Conservation (phyloP, 306 rosid species). For the Vachellia pachyceras region DNA sequence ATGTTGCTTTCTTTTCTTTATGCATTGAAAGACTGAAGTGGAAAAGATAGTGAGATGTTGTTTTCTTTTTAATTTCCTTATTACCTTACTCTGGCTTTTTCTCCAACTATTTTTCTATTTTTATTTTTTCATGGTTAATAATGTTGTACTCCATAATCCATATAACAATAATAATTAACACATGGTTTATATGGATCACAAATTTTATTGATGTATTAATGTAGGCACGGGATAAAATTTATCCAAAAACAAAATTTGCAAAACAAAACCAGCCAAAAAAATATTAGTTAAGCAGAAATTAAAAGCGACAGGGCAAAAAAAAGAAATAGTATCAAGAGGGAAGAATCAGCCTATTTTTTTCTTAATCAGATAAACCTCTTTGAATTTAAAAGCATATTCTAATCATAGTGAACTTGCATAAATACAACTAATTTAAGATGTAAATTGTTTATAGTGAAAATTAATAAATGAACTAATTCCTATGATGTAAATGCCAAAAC, state of each 20-base stretch:
- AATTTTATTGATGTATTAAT: too few species aligned
- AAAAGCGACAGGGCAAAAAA: too few species aligned
- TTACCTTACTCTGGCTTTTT: neutral
- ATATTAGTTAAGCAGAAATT: too few species aligned
- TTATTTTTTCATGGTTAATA: neutral
- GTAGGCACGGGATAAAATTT: too few species aligned
- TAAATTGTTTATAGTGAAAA: neutral
- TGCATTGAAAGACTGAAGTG: conserved; percentile 2
- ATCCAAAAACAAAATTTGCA: too few species aligned
- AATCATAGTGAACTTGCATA: too few species aligned
- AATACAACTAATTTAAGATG: neutral
- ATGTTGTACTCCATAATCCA: neutral
- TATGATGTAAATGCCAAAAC: neutral
- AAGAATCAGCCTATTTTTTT: too few species aligned
- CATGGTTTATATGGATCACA: neutral
- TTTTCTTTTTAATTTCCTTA: conserved; percentile 37
- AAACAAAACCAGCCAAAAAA: too few species aligned
- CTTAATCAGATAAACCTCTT: too few species aligned
- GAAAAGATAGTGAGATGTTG: conserved; percentile 31
- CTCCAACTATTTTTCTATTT: neutral
- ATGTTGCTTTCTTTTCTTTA: conserved; percentile 42
- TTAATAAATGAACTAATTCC: neutral
- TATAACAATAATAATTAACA: neutral
- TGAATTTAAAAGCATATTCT: too few species aligned
- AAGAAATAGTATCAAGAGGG: too few species aligned